phyloP scores from a whole-genome alignment of 495 filamentous ascomycete species.

The Halenospora varia region DNA sequence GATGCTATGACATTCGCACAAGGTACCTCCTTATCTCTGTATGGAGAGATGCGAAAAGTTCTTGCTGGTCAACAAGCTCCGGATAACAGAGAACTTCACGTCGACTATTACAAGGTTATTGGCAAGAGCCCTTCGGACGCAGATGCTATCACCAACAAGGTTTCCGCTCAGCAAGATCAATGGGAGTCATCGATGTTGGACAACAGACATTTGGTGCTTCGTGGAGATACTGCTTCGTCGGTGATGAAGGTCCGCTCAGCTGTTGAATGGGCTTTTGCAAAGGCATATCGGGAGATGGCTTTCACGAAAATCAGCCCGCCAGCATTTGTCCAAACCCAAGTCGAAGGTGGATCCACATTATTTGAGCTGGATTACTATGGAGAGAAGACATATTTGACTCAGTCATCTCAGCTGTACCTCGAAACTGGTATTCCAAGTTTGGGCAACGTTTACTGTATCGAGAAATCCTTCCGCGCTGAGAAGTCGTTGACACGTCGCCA shows the following conservation, averaged over 20 bases:
- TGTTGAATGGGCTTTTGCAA: slow-evolving; percentile 77
- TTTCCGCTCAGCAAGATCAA: slow-evolving; percentile 64
- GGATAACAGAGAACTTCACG: slow-evolving; percentile 86
- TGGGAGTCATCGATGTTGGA: slow-evolving; percentile 80
- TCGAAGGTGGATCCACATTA: slow-evolving; percentile 91
- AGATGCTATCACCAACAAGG: slow-evolving; percentile 90
- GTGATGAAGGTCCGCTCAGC: slow-evolving; percentile 90
- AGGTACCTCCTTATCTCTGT: slow-evolving; percentile 83
- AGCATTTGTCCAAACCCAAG: slow-evolving; percentile 97
- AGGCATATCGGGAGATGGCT: slow-evolving; percentile 72
- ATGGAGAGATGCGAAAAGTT: slow-evolving; percentile 84
- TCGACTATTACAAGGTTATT: slow-evolving; percentile 87
- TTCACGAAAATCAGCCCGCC: slow-evolving; percentile 88
- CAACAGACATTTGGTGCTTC: slow-evolving; percentile 86
- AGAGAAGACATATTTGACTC: slow-evolving; percentile 89
- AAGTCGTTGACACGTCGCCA: slow-evolving; percentile 93
- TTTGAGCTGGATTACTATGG: slow-evolving; percentile 96
- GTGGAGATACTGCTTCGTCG: slow-evolving; percentile 80
- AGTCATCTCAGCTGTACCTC: slow-evolving; percentile 96
- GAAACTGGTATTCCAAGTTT: slow-evolving; percentile 89
- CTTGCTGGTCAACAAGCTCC: slow-evolving; percentile 77
- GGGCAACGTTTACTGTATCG: slow-evolving; percentile 95
- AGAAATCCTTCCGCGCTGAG: slow-evolving; percentile 97
- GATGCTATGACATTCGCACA: slow-evolving; percentile 84
- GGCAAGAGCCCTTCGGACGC: slow-evolving; percentile 82